phyloP scores from a whole-genome alignment of 2,329 filamentous ascomycete species.

The Penicillium sp. region DNA sequence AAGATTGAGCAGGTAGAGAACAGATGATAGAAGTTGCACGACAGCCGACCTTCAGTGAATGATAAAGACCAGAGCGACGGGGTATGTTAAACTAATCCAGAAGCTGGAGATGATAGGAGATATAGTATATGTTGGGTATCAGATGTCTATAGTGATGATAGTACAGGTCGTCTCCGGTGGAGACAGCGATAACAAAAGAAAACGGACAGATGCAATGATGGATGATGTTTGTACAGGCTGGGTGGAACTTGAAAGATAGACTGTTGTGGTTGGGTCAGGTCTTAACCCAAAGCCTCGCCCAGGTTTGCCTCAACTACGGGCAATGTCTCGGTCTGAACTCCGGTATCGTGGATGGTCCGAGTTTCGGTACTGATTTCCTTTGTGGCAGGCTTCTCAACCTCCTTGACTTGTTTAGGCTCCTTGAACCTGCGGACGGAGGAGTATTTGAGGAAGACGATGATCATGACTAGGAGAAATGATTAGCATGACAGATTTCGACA shows the following conservation, averaged over 20 bases:
- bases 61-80: too few relatives aligned
- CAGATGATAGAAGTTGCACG: neutral
- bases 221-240: neutral
- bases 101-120: neutral
- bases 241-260: neutral
- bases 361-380: constrained; percentile 35
- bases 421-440: constrained; percentile 44
- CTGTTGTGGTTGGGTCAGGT: neutral
- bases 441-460: constrained; percentile 50
- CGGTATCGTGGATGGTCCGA: constrained; percentile 20
- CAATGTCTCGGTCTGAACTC: constrained; percentile 15
- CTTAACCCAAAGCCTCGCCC: constrained; percentile 36
- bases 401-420: constrained; percentile 39
- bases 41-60: neutral
- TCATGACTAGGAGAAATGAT: constrained; percentile 44
- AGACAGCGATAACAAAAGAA: constrained; percentile 11
- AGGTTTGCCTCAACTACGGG: constrained; percentile 25
- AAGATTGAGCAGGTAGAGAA: neutral
- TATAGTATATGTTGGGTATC: constrained; percentile 15
- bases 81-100: neutral
- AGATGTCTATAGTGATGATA: constrained; percentile 17
- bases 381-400: constrained; percentile 30
- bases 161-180: constrained; percentile 11
- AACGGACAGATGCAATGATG: neutral
- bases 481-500: constrained; percentile 3